Evolutionary conservation across 306 rosid species (phyloP).

Genomic region (Cicer pinnatifidum): DNA sequence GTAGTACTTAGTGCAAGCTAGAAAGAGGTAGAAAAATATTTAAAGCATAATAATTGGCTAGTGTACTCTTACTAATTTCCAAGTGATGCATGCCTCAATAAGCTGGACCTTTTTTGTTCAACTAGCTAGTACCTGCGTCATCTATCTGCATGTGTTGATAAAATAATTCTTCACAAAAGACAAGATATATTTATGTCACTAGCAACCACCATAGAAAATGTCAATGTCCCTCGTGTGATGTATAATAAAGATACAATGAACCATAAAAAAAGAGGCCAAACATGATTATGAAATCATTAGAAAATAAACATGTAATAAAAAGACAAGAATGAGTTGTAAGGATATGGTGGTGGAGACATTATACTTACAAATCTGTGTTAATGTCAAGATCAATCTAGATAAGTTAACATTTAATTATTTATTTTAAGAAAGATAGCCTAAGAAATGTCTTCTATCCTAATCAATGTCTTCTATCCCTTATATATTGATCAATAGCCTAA

Average conservation of each 20-base stretch:
- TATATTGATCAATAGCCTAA: conserved; percentile 35
- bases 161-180: conserved; percentile 32
- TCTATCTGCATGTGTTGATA: background rate
- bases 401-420: conserved; percentile 8
- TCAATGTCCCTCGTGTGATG: conserved; percentile 48
- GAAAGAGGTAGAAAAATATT: conserved; percentile 21
- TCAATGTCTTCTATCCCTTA: conserved; percentile 20
- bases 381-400: conserved; percentile 44
- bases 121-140: conserved; percentile 22
- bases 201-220: conserved; percentile 38
- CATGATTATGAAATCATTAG: conserved; percentile 32
- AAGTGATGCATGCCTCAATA: conserved; percentile 11
- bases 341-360: conserved; percentile 46
- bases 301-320: conserved; percentile 13
- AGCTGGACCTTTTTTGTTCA: conserved; percentile 20
- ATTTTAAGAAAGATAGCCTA: conserved; percentile 20
- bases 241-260: conserved; percentile 47
- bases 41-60: conserved; percentile 16
- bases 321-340: conserved; percentile 45
- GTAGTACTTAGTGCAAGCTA: background rate
- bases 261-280: conserved; percentile 36
- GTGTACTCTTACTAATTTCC: background rate
- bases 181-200: conserved; percentile 21
- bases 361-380: conserved; percentile 21
- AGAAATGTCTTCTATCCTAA: background rate